These are phyloP conservation scores for Kentomonas sorsogonicus DNA, from an alignment of 208 protist species.

Conservation along the genomic window DNA sequence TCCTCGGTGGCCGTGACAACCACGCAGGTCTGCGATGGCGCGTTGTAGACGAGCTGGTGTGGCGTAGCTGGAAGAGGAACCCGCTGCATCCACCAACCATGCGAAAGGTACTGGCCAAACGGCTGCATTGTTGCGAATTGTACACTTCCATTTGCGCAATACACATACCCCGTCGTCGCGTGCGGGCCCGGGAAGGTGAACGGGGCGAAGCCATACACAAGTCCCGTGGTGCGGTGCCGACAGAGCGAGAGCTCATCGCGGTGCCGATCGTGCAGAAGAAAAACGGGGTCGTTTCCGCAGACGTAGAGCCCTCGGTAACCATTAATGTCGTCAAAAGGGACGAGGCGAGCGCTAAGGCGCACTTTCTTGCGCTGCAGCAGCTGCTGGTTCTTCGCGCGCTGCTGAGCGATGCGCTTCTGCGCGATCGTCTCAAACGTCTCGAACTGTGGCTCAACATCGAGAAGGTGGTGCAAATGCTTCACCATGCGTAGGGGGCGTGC, in stretches of 20 bases:
- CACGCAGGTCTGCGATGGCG: constrained; percentile 56
- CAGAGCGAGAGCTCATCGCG: constrained; percentile 45
- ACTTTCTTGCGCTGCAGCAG: constrained; percentile 49
- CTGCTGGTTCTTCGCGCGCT: constrained; percentile 46
- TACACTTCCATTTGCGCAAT: constrained; percentile 76
- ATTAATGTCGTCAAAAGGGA: constrained; percentile 41
- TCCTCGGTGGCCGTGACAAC: constrained; percentile 61
- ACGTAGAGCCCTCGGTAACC: constrained; percentile 67
- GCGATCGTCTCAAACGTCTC: constrained; percentile 79
- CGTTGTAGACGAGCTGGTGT: constrained; percentile 71
- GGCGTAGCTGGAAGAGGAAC: constrained; percentile 74
- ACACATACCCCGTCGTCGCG: constrained; percentile 55
- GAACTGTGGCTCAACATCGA: constrained; percentile 59
- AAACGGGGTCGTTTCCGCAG: constrained; percentile 82
- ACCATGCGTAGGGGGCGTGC: constrained; percentile 49
- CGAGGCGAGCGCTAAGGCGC: constrained; percentile 59
- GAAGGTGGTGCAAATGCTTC: constrained; percentile 70
- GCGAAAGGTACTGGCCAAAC: constrained; percentile 31
- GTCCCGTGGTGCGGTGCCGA: constrained; percentile 46
- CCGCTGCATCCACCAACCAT: constrained; percentile 70
- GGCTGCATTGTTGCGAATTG: constrained; percentile 68
- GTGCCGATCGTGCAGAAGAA: constrained; percentile 50
- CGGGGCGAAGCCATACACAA: constrained; percentile 71
- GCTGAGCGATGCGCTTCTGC: constrained; percentile 56
- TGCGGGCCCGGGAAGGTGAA: constrained; percentile 59